Base-by-base conservation (phyloP, 768 basidiomycete species). In the Leucosporidium yakuticum region DNA sequence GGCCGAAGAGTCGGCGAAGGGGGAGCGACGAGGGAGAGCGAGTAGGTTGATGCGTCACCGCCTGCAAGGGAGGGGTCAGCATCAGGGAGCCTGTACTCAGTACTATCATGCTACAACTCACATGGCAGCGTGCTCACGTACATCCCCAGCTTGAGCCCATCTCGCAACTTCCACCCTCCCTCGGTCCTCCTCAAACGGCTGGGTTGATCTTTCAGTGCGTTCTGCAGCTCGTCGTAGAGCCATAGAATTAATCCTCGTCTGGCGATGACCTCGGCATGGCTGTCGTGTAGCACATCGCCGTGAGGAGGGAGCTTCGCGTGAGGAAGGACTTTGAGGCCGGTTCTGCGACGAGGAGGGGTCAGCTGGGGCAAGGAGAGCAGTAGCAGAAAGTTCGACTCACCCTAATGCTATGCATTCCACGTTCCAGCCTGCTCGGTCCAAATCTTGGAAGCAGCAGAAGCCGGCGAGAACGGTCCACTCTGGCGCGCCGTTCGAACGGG, bases 251-350 rank as follows among this genome's bases (percentile, higher is more conserved):
- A 85, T 14, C 87, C 87, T 36, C 94, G 83, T 25, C 91, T 84
- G 2, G 91, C 91, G n/a, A 96, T 81, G 27, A 94, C 84, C 78
- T 97, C 94, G 15, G 94, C 94, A 77, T 97, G 94, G 62, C 84
- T 87, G 75, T 96, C 94, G 74, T 94, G 91, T 23, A 96, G 71
- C 1, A 85, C 83, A 74, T 95, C 91, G 0, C 94, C 94, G 34
- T 81, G 80, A 8, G 78, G 73, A 0, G 91, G 86, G 0, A 91
- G 80, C 63, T 83, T 83, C 5, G 76, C 74, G 6, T 79, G 82
- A 3, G 94, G 89, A 0, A 93, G 83, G 74, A 89, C 91, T 80
- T 95, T 95, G 4, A 88, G 88, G 17, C 94, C 93, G 12, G 91
- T 89, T 1, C 75, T 75, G n/a, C 68, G 15, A 39, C 7, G 69